Base-by-base conservation (phyloP, 768 basidiomycete species). In the Xerocomellus dryophilus region DNA sequence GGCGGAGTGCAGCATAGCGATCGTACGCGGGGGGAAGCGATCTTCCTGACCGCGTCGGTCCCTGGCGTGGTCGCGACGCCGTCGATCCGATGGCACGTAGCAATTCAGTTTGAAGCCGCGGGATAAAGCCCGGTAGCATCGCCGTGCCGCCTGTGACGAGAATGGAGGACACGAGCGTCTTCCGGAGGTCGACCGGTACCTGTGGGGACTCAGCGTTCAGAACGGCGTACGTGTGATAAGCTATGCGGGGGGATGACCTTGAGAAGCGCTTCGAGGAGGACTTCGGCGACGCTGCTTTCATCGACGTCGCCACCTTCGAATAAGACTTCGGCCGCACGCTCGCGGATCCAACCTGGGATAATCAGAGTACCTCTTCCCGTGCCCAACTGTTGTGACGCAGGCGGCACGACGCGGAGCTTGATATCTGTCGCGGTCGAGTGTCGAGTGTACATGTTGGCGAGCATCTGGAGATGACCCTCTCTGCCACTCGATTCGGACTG, bases 341-440 rank as follows among this genome's bases (percentile, higher is more conserved):
- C 96, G 40, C 96, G 74, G 38, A 99, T 79, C 97, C 97, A 99
- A 3, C 96, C 96, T 2, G 96, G 96, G 41, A 98, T 82, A 42
- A 90, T 76, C 43, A 97, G 69, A 0, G 86, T 92, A 0, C 90
- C 93, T 8, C 79, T 74, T 3, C 90, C 90, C 1, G 87, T 86
- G 1, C 88, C 86, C 12, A 76, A 73, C 60, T 84, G 85, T 62
- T 88, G 86, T 12, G 80, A 74, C 3, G 72, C 66, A 7, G 90
- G 87, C 27, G 89, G 88, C 15, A 76, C 71, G 20, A 92, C 88
- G 3, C 77, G 79, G 71, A 92, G 79, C 6, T 78, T 79, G 40
- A 93, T 71, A 57, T 90, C 82, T 5, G 86, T 88, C 7, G 90
- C 88, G 18, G 84, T 87, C 8, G 92, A 92, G 66, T 90, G 78